Base-by-base conservation (phyloP, 495 filamentous ascomycete genomes). In the Parmelia sp. region DNA sequence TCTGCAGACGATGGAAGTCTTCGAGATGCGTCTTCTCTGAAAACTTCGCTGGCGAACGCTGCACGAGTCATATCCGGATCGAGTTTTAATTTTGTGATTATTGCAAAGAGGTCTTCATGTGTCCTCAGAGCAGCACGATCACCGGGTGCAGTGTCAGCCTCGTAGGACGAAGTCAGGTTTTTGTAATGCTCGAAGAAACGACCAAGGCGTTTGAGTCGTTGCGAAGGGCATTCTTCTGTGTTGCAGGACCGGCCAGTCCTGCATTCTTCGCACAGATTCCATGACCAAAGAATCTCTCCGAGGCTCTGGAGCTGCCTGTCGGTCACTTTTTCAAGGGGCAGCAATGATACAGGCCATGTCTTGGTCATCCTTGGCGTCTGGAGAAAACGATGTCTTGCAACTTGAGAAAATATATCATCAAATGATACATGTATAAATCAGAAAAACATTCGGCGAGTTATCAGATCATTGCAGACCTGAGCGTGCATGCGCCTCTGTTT, bases 161-260 rank as follows among this genome's bases (percentile, higher is more conserved):
- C 70, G 59, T 77, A 77, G 0, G 70, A 62, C 12, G 59, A 15
- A 12, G 69, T 73, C 17, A 69, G 4, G 6, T 65, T 57, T 39
- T 65, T 71, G 55, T 77, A 77, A 29, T 67, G 70, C n/a, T 76
- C 67, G 53, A 75, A 74, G 47, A 73, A 77, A 21, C 62, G 65
- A 29, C 57, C 57, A 14, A 76, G 65, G 31, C 68, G 66, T 37
- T 55, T 65, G 9, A 60, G 37, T 21, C 66, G 68, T 23, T 40
- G 55, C 66, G 65, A 70, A 12, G 68, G 70, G 59, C 69, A 70
- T 23, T 27, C 58, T 21, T 55, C 55, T 29, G 56, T 60, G 33
- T 11, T 56, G 42, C 71, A 70, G 57, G 29, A 42, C 58, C 59
- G 39, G 47, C 67, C 61, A 12, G 17, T n/a, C 29, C 40, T 33